These are phyloP conservation scores for Myriosclerotinia curreyana DNA, from an alignment of 2,329 filamentous ascomycete species.

Conservation along the genomic window DNA sequence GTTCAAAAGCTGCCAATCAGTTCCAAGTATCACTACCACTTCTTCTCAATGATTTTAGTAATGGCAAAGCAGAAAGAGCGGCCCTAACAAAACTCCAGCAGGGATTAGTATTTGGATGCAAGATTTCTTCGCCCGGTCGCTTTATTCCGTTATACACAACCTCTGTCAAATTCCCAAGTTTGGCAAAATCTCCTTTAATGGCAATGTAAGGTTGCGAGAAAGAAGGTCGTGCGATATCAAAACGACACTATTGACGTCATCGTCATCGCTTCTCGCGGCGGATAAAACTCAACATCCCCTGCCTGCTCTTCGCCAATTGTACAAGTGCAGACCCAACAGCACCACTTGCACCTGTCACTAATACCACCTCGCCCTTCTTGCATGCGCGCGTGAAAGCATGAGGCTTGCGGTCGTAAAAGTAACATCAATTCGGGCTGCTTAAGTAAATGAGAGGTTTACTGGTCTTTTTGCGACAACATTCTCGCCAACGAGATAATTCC, in stretches of 20 bases:
- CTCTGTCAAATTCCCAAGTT: background rate
- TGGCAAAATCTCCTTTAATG: background rate
- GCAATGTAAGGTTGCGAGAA: background rate
- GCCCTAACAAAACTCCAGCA: background rate
- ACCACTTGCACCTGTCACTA: slow-evolving; percentile 33
- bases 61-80: background rate
- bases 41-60: background rate
- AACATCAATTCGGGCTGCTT: slow-evolving; percentile 33
- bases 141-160: background rate
- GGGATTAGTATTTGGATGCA: background rate
- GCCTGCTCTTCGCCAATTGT: slow-evolving; percentile 27
- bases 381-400: slow-evolving; percentile 23
- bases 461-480: slow-evolving; percentile 31
- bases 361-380: slow-evolving; percentile 27
- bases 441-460: slow-evolving; percentile 24
- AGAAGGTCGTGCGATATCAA: too few species aligned
- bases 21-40: background rate
- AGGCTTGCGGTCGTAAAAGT: slow-evolving; percentile 33
- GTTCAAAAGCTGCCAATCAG: background rate
- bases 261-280: slow-evolving; percentile 26
- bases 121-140: background rate
- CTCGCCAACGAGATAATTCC: slow-evolving; percentile 30
- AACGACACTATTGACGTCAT: too few species aligned
- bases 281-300: slow-evolving; percentile 29
- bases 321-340: slow-evolving; percentile 33